phyloP scores from a whole-genome alignment of 352 stramenopile species.

The Phytophthora brassicae region DNA sequence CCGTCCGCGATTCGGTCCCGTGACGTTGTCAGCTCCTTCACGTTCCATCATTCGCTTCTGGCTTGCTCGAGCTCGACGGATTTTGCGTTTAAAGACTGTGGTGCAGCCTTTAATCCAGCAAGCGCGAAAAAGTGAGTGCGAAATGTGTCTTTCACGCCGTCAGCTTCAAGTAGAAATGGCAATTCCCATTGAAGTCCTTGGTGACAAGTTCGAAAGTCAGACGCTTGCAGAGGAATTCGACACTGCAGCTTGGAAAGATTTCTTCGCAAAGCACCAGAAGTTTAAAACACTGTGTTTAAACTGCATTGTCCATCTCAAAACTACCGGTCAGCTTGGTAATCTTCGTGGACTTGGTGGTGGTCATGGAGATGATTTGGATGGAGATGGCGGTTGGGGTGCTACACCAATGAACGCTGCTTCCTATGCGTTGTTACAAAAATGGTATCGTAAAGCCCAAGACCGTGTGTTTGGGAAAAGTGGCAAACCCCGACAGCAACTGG shows the following conservation, averaged over 20 bases:
- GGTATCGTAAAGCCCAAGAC: conserved; percentile 90
- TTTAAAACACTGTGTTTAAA: conserved; percentile 95
- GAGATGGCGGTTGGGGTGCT: conserved; percentile 45
- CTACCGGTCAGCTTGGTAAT: conserved; percentile 27
- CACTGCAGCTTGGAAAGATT: conserved; percentile 94
- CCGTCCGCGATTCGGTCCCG: conserved; percentile 84
- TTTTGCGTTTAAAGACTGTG: conserved; percentile 81
- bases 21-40: conserved; percentile 89
- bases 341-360: conserved; percentile 30
- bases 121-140: conserved; percentile 91
- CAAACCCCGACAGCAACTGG: conserved; percentile 53
- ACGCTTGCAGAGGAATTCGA: conserved; percentile 91
- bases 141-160: conserved; percentile 93
- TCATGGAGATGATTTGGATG: conserved; percentile 15
- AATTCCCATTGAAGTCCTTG: conserved; percentile 92
- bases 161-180: conserved; percentile 95
- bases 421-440: conserved; percentile 90
- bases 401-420: conserved; percentile 85
- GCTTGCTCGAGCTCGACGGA: conserved; percentile 84
- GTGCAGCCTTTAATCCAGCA: conserved; percentile 93
- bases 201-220: conserved; percentile 91
- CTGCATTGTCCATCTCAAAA: conserved; percentile 87
- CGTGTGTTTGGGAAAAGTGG: conserved; percentile 83
- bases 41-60: conserved; percentile 93
- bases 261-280: conserved; percentile 92